Conservation (phyloP, 2,329 filamentous ascomycete genomes). For the Fusarium sp. region DNA sequence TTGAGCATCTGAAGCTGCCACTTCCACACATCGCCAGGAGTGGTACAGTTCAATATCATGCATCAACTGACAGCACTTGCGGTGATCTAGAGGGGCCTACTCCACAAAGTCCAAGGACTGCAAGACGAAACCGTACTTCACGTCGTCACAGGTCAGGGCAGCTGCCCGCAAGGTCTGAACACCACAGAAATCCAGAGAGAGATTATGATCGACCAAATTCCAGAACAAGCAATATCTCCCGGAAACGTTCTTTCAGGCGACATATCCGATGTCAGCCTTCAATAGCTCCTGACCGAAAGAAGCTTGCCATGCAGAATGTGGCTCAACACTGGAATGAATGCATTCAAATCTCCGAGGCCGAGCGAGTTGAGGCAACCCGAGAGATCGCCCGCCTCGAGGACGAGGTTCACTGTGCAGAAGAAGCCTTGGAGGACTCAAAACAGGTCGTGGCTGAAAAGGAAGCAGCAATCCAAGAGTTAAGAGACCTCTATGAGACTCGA, state of each 20-base stretch:
- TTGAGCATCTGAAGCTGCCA: slow-evolving; percentile 20
- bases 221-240: slow-evolving; percentile 50
- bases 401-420: slow-evolving; percentile 35
- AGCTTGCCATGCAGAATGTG: slow-evolving; percentile 48
- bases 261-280: slow-evolving; percentile 18
- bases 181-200: background rate
- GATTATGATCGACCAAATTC: slow-evolving; percentile 43
- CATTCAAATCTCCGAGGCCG: slow-evolving; percentile 47
- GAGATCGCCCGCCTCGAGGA: slow-evolving; percentile 46
- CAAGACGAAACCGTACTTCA: background rate
- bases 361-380: slow-evolving; percentile 41
- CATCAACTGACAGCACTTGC: slow-evolving; percentile 43
- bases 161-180: background rate
- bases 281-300: slow-evolving; percentile 43
- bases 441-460: slow-evolving; percentile 38
- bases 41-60: background rate
- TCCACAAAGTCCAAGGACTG: slow-evolving; percentile 34
- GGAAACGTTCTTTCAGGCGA: slow-evolving; percentile 40
- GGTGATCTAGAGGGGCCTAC: slow-evolving; percentile 49
- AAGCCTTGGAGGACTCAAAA: slow-evolving; percentile 32
- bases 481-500: slow-evolving; percentile 43
- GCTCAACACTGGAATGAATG: slow-evolving; percentile 52
- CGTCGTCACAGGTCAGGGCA: slow-evolving; percentile 10
- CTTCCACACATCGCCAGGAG: slow-evolving; percentile 13
- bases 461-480: slow-evolving; percentile 40